Evolutionary conservation across 2,329 filamentous ascomycete species (phyloP).

Genomic region (Delphinella strobiligena): DNA sequence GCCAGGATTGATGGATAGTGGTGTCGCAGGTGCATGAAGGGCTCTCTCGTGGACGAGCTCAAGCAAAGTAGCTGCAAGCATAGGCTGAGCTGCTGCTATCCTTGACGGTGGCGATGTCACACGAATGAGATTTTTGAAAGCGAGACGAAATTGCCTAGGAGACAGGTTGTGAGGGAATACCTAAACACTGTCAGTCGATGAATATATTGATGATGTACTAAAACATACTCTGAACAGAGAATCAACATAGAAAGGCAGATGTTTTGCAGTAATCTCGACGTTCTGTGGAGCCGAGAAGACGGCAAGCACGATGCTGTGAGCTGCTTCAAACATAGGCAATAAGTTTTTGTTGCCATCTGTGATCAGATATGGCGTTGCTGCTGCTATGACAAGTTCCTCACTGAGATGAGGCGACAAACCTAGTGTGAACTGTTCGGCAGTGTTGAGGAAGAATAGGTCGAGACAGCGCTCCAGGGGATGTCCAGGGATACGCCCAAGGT

Average conservation of each 20-base stretch:
- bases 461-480: constrained; percentile 59
- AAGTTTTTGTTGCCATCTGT: constrained; percentile 45
- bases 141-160: constrained; percentile 74
- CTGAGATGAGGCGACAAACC: constrained; percentile 53
- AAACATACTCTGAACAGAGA: constrained; percentile 53
- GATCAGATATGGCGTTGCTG: constrained; percentile 62
- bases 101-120: constrained; percentile 70
- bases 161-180: constrained; percentile 72
- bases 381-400: constrained; percentile 61
- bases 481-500: constrained; percentile 44
- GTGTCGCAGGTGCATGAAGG: constrained; percentile 37
- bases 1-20: constrained; percentile 22
- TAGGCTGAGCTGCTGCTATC: constrained; percentile 59
- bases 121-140: constrained; percentile 74
- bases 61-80: constrained; percentile 67
- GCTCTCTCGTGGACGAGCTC: constrained; percentile 64
- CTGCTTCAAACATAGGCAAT: constrained; percentile 71
- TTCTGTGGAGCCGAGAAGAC: constrained; percentile 72
- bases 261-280: constrained; percentile 53
- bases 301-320: constrained; percentile 70
- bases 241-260: constrained; percentile 75
- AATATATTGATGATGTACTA: no score
- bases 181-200: constrained; percentile 12
- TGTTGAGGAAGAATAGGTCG: constrained; percentile 83
- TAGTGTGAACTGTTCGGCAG: constrained; percentile 70